Evolutionary conservation across 2,329 filamentous ascomycete species (phyloP).

Genomic region (Penicillium palitans): DNA sequence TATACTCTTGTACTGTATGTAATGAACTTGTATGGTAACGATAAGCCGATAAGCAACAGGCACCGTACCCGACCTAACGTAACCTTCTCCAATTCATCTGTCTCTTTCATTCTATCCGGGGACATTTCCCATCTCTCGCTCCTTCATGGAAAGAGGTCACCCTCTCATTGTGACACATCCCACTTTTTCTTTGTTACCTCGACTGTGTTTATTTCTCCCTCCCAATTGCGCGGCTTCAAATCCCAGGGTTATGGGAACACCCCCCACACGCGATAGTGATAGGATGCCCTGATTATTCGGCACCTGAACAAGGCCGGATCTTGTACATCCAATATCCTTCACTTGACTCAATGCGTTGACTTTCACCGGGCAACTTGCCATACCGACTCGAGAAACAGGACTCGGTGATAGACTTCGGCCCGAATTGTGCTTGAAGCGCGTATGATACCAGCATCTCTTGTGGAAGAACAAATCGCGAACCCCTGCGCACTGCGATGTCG

Average conservation of each 20-base stretch:
- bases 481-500: slow-evolving; percentile 42
- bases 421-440: slow-evolving; percentile 5
- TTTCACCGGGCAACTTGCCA: neutral
- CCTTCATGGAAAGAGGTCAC: slow-evolving; percentile 7
- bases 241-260: slow-evolving; percentile 11
- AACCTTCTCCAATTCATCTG: slow-evolving; percentile 12
- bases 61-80: slow-evolving; percentile 3
- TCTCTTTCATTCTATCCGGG: slow-evolving; percentile 11
- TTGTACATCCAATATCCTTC: slow-evolving; percentile 9
- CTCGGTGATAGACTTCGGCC: slow-evolving; percentile 1
- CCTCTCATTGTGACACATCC: slow-evolving; percentile 8
- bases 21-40: slow-evolving; percentile 5
- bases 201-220: neutral
- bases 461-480: slow-evolving; percentile 17
- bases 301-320: slow-evolving; percentile 16
- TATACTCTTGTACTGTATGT: neutral
- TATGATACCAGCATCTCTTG: slow-evolving; percentile 12
- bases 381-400: neutral
- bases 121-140: slow-evolving; percentile 9
- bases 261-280: slow-evolving; percentile 11
- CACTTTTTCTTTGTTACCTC: slow-evolving; percentile 7
- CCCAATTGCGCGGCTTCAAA: slow-evolving; percentile 4
- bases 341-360: slow-evolving; percentile 26
- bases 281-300: slow-evolving; percentile 21
- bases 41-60: slow-evolving; percentile 14